phyloP scores from a whole-genome alignment of 2,329 filamentous ascomycete species.

The Phaeosphaeriaceae sp. region DNA sequence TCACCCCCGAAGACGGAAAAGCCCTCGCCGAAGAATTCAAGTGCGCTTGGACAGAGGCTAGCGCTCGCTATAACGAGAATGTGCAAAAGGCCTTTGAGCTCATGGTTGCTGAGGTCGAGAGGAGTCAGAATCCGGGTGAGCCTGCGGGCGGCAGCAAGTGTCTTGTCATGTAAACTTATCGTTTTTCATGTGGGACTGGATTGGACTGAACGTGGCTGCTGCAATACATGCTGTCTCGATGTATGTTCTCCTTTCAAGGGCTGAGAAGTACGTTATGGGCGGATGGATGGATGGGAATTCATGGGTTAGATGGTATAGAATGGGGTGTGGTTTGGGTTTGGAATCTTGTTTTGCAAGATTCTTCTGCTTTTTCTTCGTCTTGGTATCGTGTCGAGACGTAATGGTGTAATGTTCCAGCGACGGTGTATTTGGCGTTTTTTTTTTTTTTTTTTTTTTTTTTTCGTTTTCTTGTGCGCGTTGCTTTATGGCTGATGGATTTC shows the following conservation, averaged over 20 bases:
- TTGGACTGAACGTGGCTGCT: too few species aligned
- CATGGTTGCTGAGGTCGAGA: constrained; percentile 94
- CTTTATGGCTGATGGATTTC: too few species aligned
- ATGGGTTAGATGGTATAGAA: background rate
- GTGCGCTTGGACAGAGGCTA: constrained; percentile 94
- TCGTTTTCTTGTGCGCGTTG: too few species aligned
- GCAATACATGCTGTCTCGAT: constrained; percentile 10
- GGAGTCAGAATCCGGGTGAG: constrained; percentile 87
- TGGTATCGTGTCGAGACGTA: constrained; percentile 20
- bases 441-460: too few species aligned
- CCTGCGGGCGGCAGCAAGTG: constrained; percentile 83
- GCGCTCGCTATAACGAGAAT: constrained; percentile 92
- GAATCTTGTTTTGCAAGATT: background rate
- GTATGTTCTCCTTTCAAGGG: background rate
- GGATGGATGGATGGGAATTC: background rate
- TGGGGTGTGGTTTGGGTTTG: background rate
- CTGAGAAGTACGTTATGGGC: background rate
- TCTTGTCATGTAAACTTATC: constrained; percentile 72
- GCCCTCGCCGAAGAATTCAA: constrained; percentile 84
- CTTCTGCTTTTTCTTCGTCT: constrained; percentile 5
- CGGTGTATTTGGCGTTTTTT: constrained; percentile 33
- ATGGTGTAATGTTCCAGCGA: constrained; percentile 28
- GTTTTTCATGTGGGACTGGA: constrained; percentile 29
- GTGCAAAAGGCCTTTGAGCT: constrained; percentile 91
- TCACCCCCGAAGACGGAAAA: constrained; percentile 83